Base-by-base conservation (phyloP, 75 land plant genomes). In the Ceratopteris richardii region DNA sequence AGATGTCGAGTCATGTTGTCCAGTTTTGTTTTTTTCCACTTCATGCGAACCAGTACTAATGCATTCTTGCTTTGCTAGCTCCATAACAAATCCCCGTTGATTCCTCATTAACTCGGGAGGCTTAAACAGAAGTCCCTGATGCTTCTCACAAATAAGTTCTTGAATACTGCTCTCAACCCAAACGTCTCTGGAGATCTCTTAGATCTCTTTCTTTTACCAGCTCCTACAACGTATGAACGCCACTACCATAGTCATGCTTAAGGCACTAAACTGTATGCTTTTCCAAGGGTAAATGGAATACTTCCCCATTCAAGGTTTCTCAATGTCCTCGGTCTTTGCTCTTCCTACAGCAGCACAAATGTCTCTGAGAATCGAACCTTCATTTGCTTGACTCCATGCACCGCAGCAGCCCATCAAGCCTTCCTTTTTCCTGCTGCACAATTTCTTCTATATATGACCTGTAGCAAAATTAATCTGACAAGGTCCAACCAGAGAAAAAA, bases 131-230 rank as follows among this genome's bases (percentile, higher is more conserved):
- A 93, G 73, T 41, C 66, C 58, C 28, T 66, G 64, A 74, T 92
- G 98, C 98, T 94, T 78, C 61, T 75, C 65, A 72, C 98, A 94
- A 30, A 70, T 62, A 47, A 94, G 76, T 47, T 74, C 80, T 41
- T 81, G 63, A 39, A 94, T 63, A 57, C 67, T 66, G 7, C 60
- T 70, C 71, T 77, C 80, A 31, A 94, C 63, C 29, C 63, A 65
- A 48, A 79, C 79, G 90, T 91, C 67, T 90, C 82, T 39, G 62
- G 68, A 47, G 65, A 51, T 17, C 67, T 70, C 27, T 80, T 62
- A 43, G 65, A n/a, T n/a, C n/a, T n/a, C n/a, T n/a, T 62, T 51
- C 72, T 89, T 64, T 84, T 94, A 14, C 80, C 80, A 60, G 72
- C 77, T 20, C 77, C 72, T 66, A 76, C 79, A 23, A 94, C 50